A percentile compares a stretch with the other conserved stretches of the same genome.
Conservation (phyloP, 805 yeast genomes). For the Blastobotrys attinorum region DNA sequence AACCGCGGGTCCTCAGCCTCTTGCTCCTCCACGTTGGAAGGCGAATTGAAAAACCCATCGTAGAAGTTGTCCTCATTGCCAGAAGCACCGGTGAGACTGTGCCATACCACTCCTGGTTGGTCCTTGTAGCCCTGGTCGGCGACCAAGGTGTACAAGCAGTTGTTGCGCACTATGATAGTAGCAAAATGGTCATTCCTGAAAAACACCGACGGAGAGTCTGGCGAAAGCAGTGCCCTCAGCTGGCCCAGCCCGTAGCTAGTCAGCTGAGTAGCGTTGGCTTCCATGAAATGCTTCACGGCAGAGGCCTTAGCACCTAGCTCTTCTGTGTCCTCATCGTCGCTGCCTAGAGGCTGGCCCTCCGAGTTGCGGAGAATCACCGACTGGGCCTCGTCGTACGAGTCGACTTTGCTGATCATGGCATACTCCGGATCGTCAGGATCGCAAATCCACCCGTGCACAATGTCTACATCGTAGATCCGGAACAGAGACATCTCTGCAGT, state of each 20-base stretch:
- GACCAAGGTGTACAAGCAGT: slow-evolving; percentile 53
- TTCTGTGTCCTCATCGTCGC: slow-evolving; percentile 19
- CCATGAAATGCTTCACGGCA: slow-evolving; percentile 40
- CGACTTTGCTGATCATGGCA: slow-evolving; percentile 30
- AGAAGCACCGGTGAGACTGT: slow-evolving; percentile 53
- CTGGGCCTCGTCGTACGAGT: slow-evolving; percentile 54
- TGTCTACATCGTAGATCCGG: slow-evolving; percentile 45
- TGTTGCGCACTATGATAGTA: slow-evolving; percentile 44
- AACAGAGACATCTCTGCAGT: slow-evolving; percentile 52
- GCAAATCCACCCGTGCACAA: slow-evolving; percentile 84
- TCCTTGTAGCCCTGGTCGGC: slow-evolving; percentile 61
- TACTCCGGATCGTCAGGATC: slow-evolving; percentile 35
- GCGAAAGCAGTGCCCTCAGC: slow-evolving; percentile 37
- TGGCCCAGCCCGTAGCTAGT: slow-evolving; percentile 56
- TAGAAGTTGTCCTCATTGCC: slow-evolving; percentile 67
- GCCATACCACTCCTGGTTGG: slow-evolving; percentile 66
- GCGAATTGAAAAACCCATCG: slow-evolving; percentile 55
- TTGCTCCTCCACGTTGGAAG: slow-evolving; percentile 10
- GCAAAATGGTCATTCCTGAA: slow-evolving; percentile 88
- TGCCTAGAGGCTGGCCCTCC: no score
- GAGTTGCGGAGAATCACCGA: slow-evolving; percentile 43
- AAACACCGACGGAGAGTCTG: slow-evolving; percentile 56
- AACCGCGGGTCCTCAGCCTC: slow-evolving; percentile 3
- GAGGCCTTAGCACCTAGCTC: slow-evolving; percentile 5
- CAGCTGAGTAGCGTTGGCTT: slow-evolving; percentile 63